Evolutionary conservation across 495 filamentous ascomycete species (phyloP).

Genomic region (Umbilicaria muhlenbergii): DNA sequence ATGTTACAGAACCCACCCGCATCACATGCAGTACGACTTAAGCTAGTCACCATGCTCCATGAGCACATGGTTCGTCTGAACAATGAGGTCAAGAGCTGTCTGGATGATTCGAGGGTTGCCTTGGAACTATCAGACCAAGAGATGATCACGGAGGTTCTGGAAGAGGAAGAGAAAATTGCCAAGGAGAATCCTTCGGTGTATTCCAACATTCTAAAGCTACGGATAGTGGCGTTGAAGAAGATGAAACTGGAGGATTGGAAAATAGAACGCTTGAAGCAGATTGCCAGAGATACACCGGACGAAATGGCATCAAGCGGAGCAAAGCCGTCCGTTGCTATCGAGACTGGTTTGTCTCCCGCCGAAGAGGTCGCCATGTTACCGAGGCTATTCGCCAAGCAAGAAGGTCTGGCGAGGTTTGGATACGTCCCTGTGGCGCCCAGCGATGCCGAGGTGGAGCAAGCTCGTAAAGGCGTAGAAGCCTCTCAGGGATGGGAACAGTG

Average conservation of each 20-base stretch:
- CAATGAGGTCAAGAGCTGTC: constrained; percentile 28
- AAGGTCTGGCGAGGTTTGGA: constrained; percentile 45
- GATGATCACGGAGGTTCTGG: constrained; percentile 61
- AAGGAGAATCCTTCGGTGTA: constrained; percentile 54
- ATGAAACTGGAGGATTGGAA: constrained; percentile 57
- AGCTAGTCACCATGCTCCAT: constrained; percentile 58
- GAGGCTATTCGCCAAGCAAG: constrained; percentile 41
- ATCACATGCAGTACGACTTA: constrained; percentile 46
- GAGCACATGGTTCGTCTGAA: constrained; percentile 60
- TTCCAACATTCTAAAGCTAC: constrained; percentile 62
- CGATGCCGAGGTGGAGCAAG: constrained; percentile 40
- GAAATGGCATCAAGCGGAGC: background rate
- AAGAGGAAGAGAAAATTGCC: constrained; percentile 71
- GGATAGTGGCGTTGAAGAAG: constrained; percentile 56
- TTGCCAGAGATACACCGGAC: constrained; percentile 12
- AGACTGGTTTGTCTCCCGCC: constrained; percentile 47
- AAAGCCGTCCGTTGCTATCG: constrained; percentile 23
- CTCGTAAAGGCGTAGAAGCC: constrained; percentile 45
- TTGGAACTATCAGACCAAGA: constrained; percentile 50
- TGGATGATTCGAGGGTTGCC: constrained; percentile 38
- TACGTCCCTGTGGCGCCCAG: constrained; percentile 57
- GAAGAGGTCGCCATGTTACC: constrained; percentile 54
- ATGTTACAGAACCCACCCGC: constrained; percentile 58
- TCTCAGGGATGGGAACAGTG: constrained; percentile 70
- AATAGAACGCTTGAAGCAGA: constrained; percentile 26